Evolutionary conservation across 768 basidiomycete species (phyloP).

Genomic region (Suillus subaureus): DNA sequence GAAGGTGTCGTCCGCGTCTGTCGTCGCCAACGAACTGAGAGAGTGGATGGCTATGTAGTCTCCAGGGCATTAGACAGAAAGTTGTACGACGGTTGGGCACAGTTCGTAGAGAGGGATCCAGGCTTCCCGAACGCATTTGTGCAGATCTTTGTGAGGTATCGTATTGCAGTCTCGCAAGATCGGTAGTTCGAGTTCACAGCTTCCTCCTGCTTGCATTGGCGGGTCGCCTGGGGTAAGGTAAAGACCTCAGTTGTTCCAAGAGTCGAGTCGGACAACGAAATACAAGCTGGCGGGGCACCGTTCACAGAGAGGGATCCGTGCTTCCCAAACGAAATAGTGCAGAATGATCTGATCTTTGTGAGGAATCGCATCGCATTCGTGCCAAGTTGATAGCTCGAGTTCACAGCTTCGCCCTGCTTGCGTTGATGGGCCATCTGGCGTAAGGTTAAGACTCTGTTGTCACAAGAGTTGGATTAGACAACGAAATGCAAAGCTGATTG

Average conservation of each 20-base stretch:
- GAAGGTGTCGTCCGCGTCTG: background rate
- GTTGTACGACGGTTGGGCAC: background rate
- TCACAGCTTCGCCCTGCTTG: background rate
- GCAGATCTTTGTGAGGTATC: background rate
- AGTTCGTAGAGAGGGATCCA: too few relatives aligned
- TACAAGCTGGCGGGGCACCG: background rate
- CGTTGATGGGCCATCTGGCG: slow-evolving; percentile 1
- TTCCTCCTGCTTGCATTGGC: slow-evolving; percentile 3
- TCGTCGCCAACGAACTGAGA: background rate
- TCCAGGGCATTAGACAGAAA: background rate
- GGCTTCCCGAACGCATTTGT: background rate
- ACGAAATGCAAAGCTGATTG: slow-evolving; percentile 22
- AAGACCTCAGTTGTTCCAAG: slow-evolving; percentile 21
- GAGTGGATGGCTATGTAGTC: background rate
- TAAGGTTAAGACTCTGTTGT: slow-evolving; percentile 18
- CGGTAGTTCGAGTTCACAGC: background rate
- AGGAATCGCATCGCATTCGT: background rate
- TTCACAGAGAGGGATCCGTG: background rate
- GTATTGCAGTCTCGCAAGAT: background rate
- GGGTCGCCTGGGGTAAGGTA: slow-evolving; percentile 8
- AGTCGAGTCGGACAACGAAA: slow-evolving; percentile 11
- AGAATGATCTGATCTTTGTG: background rate
- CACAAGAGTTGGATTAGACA: slow-evolving; percentile 27
- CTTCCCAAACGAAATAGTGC: background rate
- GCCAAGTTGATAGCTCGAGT: background rate